Evolutionary conservation across 116 monocot genomes (phyloP).

Genomic region (Trichopus zeylanicus): DNA sequence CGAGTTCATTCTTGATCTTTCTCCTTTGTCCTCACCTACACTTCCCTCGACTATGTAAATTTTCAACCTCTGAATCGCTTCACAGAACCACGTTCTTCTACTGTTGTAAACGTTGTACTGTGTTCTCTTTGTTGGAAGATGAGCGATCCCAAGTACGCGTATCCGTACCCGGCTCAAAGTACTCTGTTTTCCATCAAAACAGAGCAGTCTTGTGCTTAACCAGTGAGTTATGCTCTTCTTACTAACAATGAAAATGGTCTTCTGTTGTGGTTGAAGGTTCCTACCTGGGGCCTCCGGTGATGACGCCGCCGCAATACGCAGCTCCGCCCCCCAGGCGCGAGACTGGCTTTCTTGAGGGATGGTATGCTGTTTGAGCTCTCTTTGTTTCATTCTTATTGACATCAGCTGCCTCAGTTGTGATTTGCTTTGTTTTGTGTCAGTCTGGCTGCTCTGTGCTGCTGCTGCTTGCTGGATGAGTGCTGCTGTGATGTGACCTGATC

Average conservation of each 20-base stretch:
- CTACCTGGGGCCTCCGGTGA: slow-evolving; percentile 67
- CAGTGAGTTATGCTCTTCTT: not conserved
- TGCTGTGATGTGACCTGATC: no score
- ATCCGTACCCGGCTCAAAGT: slow-evolving; percentile 43
- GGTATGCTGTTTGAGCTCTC: slow-evolving; percentile 10
- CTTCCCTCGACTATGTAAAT: no score
- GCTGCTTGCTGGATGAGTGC: slow-evolving; percentile 61
- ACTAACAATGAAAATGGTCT: not conserved
- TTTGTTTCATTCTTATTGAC: not conserved
- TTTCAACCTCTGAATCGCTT: no score
- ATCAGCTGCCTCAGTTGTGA: not conserved
- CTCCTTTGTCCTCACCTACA: no score
- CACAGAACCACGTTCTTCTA: not conserved
- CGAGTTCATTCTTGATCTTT: no score
- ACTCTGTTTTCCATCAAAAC: not conserved
- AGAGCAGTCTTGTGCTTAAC: not conserved
- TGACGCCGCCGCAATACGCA: slow-evolving; percentile 63
- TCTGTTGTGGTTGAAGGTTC: slow-evolving; percentile 14
- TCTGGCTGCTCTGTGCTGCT: slow-evolving; percentile 61
- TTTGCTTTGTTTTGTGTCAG: slow-evolving; percentile 10
- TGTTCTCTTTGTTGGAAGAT: slow-evolving; percentile 3
- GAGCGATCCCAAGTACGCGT: slow-evolving; percentile 28
- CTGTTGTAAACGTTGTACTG: not conserved
- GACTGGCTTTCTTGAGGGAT: slow-evolving; percentile 47
- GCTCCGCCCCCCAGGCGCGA: slow-evolving; percentile 19